phyloP scores from a whole-genome alignment of 208 protist genomes.

The Trypanosoma vivax region DNA sequence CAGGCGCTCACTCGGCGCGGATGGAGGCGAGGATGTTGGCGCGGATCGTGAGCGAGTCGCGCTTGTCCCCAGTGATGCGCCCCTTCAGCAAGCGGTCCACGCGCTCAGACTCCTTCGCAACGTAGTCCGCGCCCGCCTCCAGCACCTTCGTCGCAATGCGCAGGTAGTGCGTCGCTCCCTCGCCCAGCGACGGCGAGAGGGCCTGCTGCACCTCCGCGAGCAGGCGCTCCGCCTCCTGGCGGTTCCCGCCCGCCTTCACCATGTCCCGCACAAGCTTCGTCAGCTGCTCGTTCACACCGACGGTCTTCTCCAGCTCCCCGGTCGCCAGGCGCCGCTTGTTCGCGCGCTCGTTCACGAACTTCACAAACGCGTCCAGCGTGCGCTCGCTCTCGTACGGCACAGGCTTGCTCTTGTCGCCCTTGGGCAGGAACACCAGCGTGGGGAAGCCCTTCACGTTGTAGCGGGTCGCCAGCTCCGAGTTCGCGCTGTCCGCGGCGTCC shows the following conservation, averaged over 20 bases:
- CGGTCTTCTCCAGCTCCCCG: constrained; percentile 40
- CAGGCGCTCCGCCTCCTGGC: constrained; percentile 1
- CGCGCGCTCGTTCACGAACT: constrained; percentile 55
- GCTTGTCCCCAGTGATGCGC: constrained; percentile 14
- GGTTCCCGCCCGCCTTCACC: not conserved
- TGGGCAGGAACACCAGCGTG: constrained; percentile 59
- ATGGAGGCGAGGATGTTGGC: constrained; percentile 45
- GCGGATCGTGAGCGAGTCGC: constrained; percentile 41
- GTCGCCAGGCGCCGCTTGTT: constrained; percentile 33
- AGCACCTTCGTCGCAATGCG: constrained; percentile 29
- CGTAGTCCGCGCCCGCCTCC: constrained; percentile 23
- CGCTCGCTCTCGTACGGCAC: constrained; percentile 42
- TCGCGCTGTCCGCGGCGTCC: constrained; percentile 36
- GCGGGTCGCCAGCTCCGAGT: constrained; percentile 13
- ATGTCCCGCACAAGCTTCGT: constrained; percentile 12
- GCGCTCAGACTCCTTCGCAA: constrained; percentile 36
- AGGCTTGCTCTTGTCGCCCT: constrained; percentile 27
- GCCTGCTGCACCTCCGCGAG: constrained; percentile 16
- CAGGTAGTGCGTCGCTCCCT: constrained; percentile 27
- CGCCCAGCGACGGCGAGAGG: constrained; percentile 1
- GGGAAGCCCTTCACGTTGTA: constrained; percentile 54
- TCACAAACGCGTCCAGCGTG: constrained; percentile 37
- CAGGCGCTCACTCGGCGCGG: constrained; percentile 11
- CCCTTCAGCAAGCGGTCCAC: constrained; percentile 25
- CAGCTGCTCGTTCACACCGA: constrained; percentile 34